Percentiles rank a stretch among this genome's conserved stretches.
Evolutionary conservation across 2,329 filamentous ascomycete genomes (phyloP).

Genomic region (Cladosporium sp.): DNA sequence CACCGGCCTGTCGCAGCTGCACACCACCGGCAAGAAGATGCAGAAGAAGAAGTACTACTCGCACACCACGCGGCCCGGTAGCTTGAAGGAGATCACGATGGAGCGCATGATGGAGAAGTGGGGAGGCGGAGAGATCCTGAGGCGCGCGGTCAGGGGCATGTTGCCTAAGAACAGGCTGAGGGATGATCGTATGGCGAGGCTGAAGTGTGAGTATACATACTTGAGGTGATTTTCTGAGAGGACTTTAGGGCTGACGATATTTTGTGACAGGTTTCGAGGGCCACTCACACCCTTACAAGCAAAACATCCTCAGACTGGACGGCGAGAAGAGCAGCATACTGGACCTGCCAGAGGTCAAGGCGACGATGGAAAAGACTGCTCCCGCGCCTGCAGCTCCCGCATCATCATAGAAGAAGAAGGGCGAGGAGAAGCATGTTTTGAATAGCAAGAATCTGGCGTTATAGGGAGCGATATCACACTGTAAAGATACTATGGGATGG

Average conservation of each 20-base stretch:
- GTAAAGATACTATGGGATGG: constrained; percentile 11
- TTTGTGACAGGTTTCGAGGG: constrained; percentile 75
- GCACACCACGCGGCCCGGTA: constrained; percentile 88
- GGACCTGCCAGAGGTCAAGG: constrained; percentile 43
- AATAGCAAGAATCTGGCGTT: constrained; percentile 23
- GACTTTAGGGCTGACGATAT: background rate
- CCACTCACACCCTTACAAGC: constrained; percentile 84
- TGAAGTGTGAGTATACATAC: constrained; percentile 66
- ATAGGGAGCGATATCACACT: constrained; percentile 12
- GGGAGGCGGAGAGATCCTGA: constrained; percentile 86
- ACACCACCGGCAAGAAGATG: constrained; percentile 88
- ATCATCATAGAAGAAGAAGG: constrained; percentile 9
- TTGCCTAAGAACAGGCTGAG: constrained; percentile 92
- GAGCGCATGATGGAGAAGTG: constrained; percentile 92
- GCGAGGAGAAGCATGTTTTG: background rate
- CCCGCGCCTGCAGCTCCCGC: constrained; percentile 12
- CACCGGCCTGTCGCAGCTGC: constrained; percentile 81
- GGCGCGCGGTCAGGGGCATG: constrained; percentile 94
- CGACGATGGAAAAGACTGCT: constrained; percentile 34
- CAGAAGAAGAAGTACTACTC: constrained; percentile 95
- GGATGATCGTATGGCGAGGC: constrained; percentile 79
- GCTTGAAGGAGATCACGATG: constrained; percentile 87
- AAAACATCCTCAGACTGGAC: constrained; percentile 76
- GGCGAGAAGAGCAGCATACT: constrained; percentile 28
- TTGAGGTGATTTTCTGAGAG: background rate